A percentile compares a stretch with the other conserved stretches of the same genome.
Conservation (phyloP, 768 basidiomycete species). For the Agrocybe pediades region DNA sequence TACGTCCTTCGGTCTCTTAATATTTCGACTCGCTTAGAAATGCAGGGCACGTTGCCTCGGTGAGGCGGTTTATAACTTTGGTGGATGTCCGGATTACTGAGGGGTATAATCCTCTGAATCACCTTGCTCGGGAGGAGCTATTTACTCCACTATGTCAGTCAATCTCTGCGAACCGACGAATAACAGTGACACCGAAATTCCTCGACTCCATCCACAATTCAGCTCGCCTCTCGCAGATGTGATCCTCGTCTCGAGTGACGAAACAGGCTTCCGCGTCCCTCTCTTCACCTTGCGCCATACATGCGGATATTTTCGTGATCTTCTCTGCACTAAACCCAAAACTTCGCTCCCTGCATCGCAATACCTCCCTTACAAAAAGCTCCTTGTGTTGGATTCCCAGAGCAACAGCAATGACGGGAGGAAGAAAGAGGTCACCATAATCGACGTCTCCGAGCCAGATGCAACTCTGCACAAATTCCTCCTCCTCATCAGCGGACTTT, state of each 20-base stretch:
- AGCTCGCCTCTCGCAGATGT: slow-evolving; percentile 36
- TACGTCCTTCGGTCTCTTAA: neutral
- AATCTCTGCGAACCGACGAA: slow-evolving; percentile 1
- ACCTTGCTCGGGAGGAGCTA: no score
- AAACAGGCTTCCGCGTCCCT: slow-evolving; percentile 55
- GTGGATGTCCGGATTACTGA: no score
- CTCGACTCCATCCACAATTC: slow-evolving; percentile 31
- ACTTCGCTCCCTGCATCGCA: slow-evolving; percentile 4
- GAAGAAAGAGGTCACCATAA: slow-evolving; percentile 19
- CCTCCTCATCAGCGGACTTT: slow-evolving; percentile 41
- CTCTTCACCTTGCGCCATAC: slow-evolving; percentile 58
- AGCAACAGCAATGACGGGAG: slow-evolving; percentile 4
- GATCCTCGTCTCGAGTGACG: slow-evolving; percentile 42
- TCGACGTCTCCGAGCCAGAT: slow-evolving; percentile 35
- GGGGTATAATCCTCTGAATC: neutral
- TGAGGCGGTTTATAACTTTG: neutral
- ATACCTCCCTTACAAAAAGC: neutral
- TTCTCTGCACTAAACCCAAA: slow-evolving; percentile 40
- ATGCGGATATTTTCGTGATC: slow-evolving; percentile 58
- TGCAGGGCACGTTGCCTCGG: neutral
- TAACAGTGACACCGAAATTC: slow-evolving; percentile 14
- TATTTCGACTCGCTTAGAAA: no score
- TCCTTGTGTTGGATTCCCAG: neutral
- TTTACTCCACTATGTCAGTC: slow-evolving; percentile 19
- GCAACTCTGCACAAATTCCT: slow-evolving; percentile 38